Conservation (phyloP, 495 filamentous ascomycete species). For the Talaromyces trachyspermus region DNA sequence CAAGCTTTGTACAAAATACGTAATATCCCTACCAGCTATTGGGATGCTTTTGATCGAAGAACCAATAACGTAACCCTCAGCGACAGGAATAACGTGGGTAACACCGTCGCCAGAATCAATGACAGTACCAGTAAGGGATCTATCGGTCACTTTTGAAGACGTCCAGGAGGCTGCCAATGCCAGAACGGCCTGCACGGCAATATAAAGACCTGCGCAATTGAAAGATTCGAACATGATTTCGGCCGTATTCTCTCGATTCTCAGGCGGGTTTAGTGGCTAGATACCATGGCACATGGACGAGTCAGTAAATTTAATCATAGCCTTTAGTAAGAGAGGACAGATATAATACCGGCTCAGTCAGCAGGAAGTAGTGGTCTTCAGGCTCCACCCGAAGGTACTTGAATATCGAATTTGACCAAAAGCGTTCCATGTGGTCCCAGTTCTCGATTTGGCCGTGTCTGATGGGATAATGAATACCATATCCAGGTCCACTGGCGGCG, state of each 20-base stretch:
- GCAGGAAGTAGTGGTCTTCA: slow-evolving; percentile 95
- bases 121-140: slow-evolving; percentile 95
- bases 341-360: slow-evolving; percentile 81
- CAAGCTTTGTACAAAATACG: slow-evolving; percentile 93
- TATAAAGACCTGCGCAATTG: slow-evolving; percentile 98
- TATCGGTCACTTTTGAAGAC: slow-evolving; percentile 91
- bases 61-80: slow-evolving; percentile 97
- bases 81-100: slow-evolving; percentile 97
- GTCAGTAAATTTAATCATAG: background rate
- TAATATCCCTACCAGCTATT: slow-evolving; percentile 94
- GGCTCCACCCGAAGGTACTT: slow-evolving; percentile 97
- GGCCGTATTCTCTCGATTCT: slow-evolving; percentile 97
- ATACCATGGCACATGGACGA: background rate
- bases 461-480: slow-evolving; percentile 94
- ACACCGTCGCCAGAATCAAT: slow-evolving; percentile 98
- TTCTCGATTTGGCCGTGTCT: slow-evolving; percentile 97
- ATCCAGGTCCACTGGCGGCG: slow-evolving; percentile 79
- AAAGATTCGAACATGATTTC: slow-evolving; percentile 99
- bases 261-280: slow-evolving; percentile 92
- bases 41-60: slow-evolving; percentile 98
- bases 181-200: slow-evolving; percentile 94
- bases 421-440: slow-evolving; percentile 99
- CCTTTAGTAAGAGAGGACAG: background rate
- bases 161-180: slow-evolving; percentile 97
- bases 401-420: slow-evolving; percentile 99